Evolutionary conservation across 306 rosid genomes (phyloP).

Genomic region (Inga oerstediana): DNA sequence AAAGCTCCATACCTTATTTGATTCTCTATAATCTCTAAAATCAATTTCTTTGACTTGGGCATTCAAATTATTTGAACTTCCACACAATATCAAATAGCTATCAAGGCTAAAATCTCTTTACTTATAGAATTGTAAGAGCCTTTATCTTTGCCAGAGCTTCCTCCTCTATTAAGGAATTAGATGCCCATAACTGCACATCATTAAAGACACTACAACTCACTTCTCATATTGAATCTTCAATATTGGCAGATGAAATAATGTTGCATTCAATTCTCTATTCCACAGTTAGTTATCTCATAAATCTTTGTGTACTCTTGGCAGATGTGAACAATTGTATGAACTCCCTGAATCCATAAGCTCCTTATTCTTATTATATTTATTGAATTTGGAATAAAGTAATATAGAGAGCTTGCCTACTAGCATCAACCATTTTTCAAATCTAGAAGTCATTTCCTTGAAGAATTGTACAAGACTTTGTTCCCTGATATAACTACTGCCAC

Average conservation of each 20-base stretch:
- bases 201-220: neutral
- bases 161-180: neutral
- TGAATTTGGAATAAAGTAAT: neutral
- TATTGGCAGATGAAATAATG: neutral
- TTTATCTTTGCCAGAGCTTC: neutral
- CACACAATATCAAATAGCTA: neutral
- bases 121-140: neutral
- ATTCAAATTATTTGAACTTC: neutral
- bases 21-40: neutral
- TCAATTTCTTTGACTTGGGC: neutral
- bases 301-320: neutral
- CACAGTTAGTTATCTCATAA: too few species aligned
- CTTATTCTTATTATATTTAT: neutral
- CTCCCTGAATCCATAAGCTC: neutral
- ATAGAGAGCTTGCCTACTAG: neutral
- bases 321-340: neutral
- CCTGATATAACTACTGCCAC: conserved; percentile 13
- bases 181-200: neutral
- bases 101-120: neutral
- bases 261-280: too few species aligned
- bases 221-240: neutral
- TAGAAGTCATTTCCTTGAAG: neutral
- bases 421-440: neutral
- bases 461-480: conserved; percentile 8
- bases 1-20: neutral